A percentile compares a stretch with the other conserved stretches of the same genome.
phyloP scores from a whole-genome alignment of 2,329 filamentous ascomycete species.

The Colletotrichum cordylinicola region DNA sequence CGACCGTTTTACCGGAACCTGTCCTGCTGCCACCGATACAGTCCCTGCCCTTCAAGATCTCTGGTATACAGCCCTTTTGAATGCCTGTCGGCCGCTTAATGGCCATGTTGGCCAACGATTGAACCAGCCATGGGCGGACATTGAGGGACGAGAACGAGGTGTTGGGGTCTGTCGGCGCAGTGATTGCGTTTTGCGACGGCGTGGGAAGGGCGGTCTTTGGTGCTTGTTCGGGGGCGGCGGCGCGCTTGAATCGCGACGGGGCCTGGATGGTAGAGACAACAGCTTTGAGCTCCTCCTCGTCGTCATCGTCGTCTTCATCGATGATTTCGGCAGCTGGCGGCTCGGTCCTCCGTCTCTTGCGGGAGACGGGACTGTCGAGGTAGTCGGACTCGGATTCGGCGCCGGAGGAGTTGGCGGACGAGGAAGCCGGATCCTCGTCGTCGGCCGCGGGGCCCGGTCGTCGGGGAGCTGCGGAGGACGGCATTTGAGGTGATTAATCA shows the following conservation, averaged over 20 bases:
- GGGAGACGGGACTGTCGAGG: conserved; percentile 49
- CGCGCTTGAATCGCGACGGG: conserved; percentile 55
- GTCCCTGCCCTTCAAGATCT: conserved; percentile 88
- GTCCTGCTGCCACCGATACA: conserved; percentile 95
- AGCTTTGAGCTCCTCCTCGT: conserved; percentile 35
- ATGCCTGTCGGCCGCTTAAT: conserved; percentile 91
- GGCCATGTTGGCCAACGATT: conserved; percentile 76
- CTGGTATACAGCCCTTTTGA: conserved; percentile 90
- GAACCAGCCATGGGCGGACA: conserved; percentile 86
- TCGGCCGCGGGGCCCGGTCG: conserved; percentile 1
- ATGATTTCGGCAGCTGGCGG: conserved; percentile 18
- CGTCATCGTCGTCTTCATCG: conserved; percentile 38
- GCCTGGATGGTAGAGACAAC: conserved; percentile 50
- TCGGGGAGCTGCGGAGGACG: conserved; percentile 2
- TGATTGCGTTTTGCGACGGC: conserved; percentile 37
- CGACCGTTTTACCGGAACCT: conserved; percentile 96
- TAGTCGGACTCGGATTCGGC: conserved; percentile 51
- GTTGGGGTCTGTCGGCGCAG: conserved; percentile 61
- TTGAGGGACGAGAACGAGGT: conserved; percentile 74
- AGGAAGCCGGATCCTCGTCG: conserved; percentile 7
- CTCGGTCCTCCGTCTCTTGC: conserved; percentile 51
- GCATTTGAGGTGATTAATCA: conserved; percentile 5
- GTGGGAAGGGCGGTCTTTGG: conserved; percentile 24
- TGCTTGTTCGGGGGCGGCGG: conserved; percentile 16
- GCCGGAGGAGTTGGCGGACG: conserved; percentile 14